Evolutionary conservation across 2,329 filamentous ascomycete genomes (phyloP).

Genomic region (Didymella pomorum): DNA sequence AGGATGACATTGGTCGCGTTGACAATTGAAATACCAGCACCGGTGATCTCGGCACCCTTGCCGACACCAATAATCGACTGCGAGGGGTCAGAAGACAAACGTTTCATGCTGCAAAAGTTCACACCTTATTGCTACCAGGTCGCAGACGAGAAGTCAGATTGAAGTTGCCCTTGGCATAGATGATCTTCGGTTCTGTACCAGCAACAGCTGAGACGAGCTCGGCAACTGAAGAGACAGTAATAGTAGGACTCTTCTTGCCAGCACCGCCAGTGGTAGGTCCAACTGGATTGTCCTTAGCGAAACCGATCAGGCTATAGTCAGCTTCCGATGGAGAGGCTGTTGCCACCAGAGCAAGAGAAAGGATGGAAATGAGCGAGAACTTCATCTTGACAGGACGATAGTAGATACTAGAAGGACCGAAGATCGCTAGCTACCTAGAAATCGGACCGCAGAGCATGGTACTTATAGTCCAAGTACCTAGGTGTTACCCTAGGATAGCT

Average conservation of each 20-base stretch:
- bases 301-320: conserved; percentile 44
- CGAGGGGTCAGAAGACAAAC: conserved; percentile 47
- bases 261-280: conserved; percentile 46
- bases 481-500: neutral
- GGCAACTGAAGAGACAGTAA: conserved; percentile 40
- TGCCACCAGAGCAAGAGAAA: conserved; percentile 28
- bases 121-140: conserved; percentile 53
- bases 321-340: conserved; percentile 29
- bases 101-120: neutral
- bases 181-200: conserved; percentile 42
- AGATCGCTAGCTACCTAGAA: conserved; percentile 7
- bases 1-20: conserved; percentile 67
- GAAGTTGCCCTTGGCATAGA: conserved; percentile 57
- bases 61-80: conserved; percentile 38
- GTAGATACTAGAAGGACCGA: conserved; percentile 5
- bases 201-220: conserved; percentile 41
- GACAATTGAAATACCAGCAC: conserved; percentile 63
- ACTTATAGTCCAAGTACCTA: conserved; percentile 17
- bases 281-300: conserved; percentile 46
- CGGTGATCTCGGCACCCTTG: conserved; percentile 51
- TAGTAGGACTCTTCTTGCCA: conserved; percentile 36
- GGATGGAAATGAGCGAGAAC: conserved; percentile 32
- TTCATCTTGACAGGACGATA: conserved; percentile 32
- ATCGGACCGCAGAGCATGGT: conserved; percentile 3
- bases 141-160: conserved; percentile 54